phyloP scores from a whole-genome alignment of 176 grass and related monocot species.

The Echinochloa phyllopogon region DNA sequence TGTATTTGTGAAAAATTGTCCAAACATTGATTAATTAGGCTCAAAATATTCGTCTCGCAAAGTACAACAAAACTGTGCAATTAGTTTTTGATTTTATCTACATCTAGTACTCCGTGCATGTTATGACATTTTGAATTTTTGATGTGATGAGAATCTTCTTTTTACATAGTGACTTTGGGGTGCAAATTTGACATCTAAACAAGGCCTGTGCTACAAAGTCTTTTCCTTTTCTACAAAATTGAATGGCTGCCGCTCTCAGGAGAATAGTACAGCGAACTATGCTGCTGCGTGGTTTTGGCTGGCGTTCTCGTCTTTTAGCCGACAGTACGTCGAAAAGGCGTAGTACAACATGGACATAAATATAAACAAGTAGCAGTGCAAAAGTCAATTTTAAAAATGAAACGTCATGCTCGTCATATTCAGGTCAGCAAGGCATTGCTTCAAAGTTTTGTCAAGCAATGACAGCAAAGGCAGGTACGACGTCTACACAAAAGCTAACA shows the following conservation, averaged over 20 bases:
- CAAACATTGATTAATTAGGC: too few species aligned
- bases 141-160: too few species aligned
- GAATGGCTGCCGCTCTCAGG: not conserved
- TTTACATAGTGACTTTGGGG: too few species aligned
- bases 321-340: not conserved
- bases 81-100: too few species aligned
- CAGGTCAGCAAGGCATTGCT: conserved; percentile 21
- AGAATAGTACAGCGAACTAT: not conserved
- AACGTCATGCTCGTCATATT: not conserved
- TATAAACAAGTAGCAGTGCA: not conserved
- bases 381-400: conserved; percentile 6
- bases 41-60: too few species aligned
- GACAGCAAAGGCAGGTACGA: conserved; percentile 31
- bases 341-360: not conserved
- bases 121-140: too few species aligned
- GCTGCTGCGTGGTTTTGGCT: not conserved
- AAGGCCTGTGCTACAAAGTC: not conserved
- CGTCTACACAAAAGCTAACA: conserved; percentile 31
- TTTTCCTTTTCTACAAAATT: not conserved
- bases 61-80: too few species aligned
- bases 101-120: too few species aligned
- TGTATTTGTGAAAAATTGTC: too few species aligned
- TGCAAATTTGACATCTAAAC: too few species aligned
- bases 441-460: conserved; percentile 10
- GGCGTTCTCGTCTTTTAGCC: not conserved